Conservation (phyloP, 495 filamentous ascomycete genomes). For the Thozetella sp. region DNA sequence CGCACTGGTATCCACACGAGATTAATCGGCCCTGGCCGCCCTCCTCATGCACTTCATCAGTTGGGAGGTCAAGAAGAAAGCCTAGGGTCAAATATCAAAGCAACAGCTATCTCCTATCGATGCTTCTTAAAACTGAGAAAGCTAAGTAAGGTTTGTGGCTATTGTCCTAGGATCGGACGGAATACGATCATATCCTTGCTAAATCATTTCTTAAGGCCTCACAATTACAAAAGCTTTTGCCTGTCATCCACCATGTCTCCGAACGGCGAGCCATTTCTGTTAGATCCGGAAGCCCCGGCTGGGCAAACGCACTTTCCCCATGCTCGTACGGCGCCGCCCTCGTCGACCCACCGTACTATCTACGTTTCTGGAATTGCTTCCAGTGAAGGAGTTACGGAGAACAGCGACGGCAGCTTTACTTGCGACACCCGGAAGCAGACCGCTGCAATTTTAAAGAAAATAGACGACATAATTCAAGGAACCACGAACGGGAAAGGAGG, state of each 20-base stretch:
- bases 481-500: constrained; percentile 29
- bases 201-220: too few species aligned
- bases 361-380: constrained; percentile 33
- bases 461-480: constrained; percentile 34
- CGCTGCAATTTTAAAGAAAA: constrained; percentile 28
- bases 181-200: too few species aligned
- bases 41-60: too few species aligned
- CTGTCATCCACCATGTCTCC: constrained; percentile 20
- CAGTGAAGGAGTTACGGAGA: constrained; percentile 26
- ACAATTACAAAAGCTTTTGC: not conserved
- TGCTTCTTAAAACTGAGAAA: too few species aligned
- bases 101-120: too few species aligned
- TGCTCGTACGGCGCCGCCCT: constrained; percentile 28
- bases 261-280: constrained; percentile 34
- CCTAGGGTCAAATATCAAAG: too few species aligned
- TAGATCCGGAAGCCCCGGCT: constrained; percentile 24
- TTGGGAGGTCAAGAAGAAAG: too few species aligned
- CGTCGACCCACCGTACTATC: constrained; percentile 27
- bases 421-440: constrained; percentile 32
- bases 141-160: too few species aligned
- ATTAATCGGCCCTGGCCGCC: too few species aligned
- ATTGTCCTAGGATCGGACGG: too few species aligned
- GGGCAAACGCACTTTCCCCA: constrained; percentile 29
- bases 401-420: constrained; percentile 28
- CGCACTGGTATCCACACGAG: too few species aligned